Evolutionary conservation across 805 yeast species (phyloP).

Genomic region (Candida oleophila): DNA sequence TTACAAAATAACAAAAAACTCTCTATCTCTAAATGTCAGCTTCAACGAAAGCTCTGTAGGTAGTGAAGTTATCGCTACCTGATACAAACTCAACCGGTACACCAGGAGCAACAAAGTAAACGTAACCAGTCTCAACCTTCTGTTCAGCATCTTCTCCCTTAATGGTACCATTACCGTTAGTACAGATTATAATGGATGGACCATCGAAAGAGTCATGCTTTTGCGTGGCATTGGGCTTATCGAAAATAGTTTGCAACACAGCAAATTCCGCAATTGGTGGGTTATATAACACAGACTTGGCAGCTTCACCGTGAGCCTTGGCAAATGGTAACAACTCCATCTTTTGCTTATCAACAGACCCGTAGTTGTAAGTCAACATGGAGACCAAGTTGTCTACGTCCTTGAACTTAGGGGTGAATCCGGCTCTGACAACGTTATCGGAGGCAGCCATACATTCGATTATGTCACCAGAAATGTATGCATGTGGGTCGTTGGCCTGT

Average conservation of each 20-base stretch:
- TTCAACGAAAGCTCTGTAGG: conserved; percentile 91
- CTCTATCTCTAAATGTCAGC: not conserved
- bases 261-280: conserved; percentile 98
- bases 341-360: conserved; percentile 89
- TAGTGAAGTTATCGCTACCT: conserved; percentile 56
- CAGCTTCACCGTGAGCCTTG: conserved; percentile 65
- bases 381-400: conserved; percentile 87
- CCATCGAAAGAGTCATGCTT: conserved; percentile 66
- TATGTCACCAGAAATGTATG: conserved; percentile 94
- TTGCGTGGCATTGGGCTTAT: conserved; percentile 49
- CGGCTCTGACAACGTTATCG: conserved; percentile 97
- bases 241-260: conserved; percentile 79
- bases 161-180: conserved; percentile 74
- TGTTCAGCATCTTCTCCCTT: conserved; percentile 40
- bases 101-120: conserved; percentile 81
- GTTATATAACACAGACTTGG: conserved; percentile 64
- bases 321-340: conserved; percentile 64
- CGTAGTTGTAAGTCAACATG: conserved; percentile 87
- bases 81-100: conserved; percentile 61
- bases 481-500: conserved; percentile 97
- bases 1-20: too few species aligned
- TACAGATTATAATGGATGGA: conserved; percentile 82
- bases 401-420: conserved; percentile 98
- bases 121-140: conserved; percentile 65
- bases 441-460: conserved; percentile 99